Base-by-base conservation (phyloP, 2,329 filamentous ascomycete genomes). In the Neofusicoccum cordaticola region DNA sequence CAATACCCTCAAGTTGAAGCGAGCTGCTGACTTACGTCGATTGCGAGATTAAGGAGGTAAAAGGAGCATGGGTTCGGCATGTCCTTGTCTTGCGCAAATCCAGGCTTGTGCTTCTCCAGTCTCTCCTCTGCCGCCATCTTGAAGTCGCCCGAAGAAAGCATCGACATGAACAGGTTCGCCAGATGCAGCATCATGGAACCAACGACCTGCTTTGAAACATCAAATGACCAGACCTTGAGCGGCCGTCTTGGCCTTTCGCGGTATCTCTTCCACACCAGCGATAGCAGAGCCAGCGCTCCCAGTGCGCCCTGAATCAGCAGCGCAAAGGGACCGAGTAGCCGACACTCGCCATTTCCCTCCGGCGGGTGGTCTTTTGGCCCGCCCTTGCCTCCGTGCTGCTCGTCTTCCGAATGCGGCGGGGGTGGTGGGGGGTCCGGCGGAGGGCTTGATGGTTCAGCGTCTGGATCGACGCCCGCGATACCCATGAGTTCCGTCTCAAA, bases 161-260 rank as follows among this genome's bases (percentile, higher is more conserved):
- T 92, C 52, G 92, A 96, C 90, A 99, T 96, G 77, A 97, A 87
- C 62, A 99, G 84, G 75, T 99, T 99, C 70, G 93, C 91, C 50
- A 94, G 84, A 79, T 99, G 95, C 39, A 97, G 88, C 76, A 99
- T 84, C 51, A 93, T 89, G 35, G 93, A 96, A 22, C 95, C 95
- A 72, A 98, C 91, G 62, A 99, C 92, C 82, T 99, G 95, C 82
- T 99, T 99, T 37, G 92, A 96, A 27, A 89, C 95, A 75, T 99
- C 95, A 77, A 98, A 99, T 77, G 91, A 93, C 94, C 95, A 99
- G 69, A 99, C 93, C 84, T 96, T 96, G 73, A 98, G 74, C 0
- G 94, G 94, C 63, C 95, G 86, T 76, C 97, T 94, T 1, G 95
- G 94, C 65, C 91, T 85, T 79, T 99, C 95, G 69, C 91, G 87